phyloP scores from a whole-genome alignment of 140 eudicot species.

The Cichorium intybus region DNA sequence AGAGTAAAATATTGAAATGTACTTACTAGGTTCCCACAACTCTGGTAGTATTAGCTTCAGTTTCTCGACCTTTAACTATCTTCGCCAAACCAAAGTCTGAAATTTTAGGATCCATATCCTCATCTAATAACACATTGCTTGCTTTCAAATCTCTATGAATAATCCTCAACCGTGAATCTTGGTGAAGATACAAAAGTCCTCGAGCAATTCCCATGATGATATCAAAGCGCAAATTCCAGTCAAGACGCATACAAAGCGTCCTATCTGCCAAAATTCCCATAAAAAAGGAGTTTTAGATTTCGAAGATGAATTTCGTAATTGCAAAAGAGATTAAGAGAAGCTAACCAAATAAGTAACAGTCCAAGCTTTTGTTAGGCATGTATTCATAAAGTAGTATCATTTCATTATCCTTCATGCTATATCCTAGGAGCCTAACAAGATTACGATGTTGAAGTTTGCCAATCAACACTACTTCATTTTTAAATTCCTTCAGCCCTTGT shows the following conservation, averaged over 20 bases:
- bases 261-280: slow-evolving; percentile 36
- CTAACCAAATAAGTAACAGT: slow-evolving; percentile 56
- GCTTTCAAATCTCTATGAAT: slow-evolving; percentile 59
- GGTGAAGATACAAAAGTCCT: slow-evolving; percentile 63
- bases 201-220: slow-evolving; percentile 59
- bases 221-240: slow-evolving; percentile 49
- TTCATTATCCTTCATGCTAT: slow-evolving; percentile 47
- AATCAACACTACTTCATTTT: slow-evolving; percentile 47
- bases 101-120: slow-evolving; percentile 55
- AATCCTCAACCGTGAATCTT: slow-evolving; percentile 43
- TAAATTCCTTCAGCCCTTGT: slow-evolving; percentile 58
- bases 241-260: slow-evolving; percentile 30
- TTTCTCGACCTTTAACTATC: slow-evolving; percentile 44
- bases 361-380: slow-evolving; percentile 60
- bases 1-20: neutral
- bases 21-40: slow-evolving; percentile 62
- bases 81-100: slow-evolving; percentile 66
- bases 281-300: slow-evolving; percentile 16
- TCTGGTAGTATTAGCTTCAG: slow-evolving; percentile 36
- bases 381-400: slow-evolving; percentile 52
- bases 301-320: neutral
- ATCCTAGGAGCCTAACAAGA: slow-evolving; percentile 55
- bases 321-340: neutral
- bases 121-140: slow-evolving; percentile 56
- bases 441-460: slow-evolving; percentile 66